These are phyloP conservation scores for Pythium aristosporum DNA, from an alignment of 352 stramenopile species.

Conservation along the genomic window DNA sequence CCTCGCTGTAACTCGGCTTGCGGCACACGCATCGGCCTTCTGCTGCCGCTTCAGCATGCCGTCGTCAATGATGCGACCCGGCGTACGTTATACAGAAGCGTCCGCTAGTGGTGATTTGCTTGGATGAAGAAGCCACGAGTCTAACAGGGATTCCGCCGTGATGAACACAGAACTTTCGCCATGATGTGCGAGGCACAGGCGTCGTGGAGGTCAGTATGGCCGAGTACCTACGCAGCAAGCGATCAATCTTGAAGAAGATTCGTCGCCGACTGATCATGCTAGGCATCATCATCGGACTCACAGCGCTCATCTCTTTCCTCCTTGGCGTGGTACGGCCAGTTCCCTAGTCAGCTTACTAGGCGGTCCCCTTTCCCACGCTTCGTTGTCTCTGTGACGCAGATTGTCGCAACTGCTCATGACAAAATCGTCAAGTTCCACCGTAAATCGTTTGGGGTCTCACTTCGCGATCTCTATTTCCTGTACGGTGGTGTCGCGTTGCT, in stretches of 20 bases:
- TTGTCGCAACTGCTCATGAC: conserved; percentile 47
- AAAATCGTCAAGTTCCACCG: conserved; percentile 51
- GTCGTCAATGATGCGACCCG: conserved; percentile 62
- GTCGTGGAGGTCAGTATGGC: conserved; percentile 71
- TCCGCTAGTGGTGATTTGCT: background rate
- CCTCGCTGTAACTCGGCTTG: background rate
- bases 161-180: conserved; percentile 57
- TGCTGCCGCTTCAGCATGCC: conserved; percentile 31
- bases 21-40: background rate
- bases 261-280: conserved; percentile 59
- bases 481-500: conserved; percentile 45
- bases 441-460: conserved; percentile 29
- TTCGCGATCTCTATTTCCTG: conserved; percentile 69
- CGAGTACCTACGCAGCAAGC: conserved; percentile 75
- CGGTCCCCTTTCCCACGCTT: background rate
- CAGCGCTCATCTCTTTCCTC: conserved; percentile 43
- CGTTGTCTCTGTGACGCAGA: conserved; percentile 22
- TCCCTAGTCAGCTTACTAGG: background rate
- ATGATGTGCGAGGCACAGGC: conserved; percentile 52
- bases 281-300: conserved; percentile 48
- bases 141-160: background rate
- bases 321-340: conserved; percentile 49
- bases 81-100: conserved; percentile 27
- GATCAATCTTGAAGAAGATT: conserved; percentile 72
- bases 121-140: background rate